These are phyloP conservation scores for Hypsizygus marmoreus DNA, from an alignment of 768 basidiomycete species.

Conservation along the genomic window DNA sequence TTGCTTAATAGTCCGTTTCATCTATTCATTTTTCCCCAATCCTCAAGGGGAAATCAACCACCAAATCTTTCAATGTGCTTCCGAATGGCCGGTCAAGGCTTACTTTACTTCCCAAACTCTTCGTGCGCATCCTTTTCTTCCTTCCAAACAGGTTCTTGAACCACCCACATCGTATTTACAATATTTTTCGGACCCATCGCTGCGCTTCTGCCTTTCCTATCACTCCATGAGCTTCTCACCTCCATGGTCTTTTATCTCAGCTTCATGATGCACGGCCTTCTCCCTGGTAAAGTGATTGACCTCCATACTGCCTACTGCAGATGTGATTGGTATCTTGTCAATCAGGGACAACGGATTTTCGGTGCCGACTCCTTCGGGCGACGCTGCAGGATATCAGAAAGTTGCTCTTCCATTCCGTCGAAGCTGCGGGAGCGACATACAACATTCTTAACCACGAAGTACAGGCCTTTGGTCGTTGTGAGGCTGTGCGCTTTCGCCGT, in stretches of 20 bases:
- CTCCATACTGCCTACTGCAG: neutral
- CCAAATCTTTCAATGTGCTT: slow-evolving; percentile 14
- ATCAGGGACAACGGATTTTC: slow-evolving; percentile 31
- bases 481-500: slow-evolving; percentile 31
- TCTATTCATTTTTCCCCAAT: neutral
- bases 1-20: neutral
- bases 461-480: slow-evolving; percentile 33
- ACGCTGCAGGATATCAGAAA: slow-evolving; percentile 37
- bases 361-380: slow-evolving; percentile 32
- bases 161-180: slow-evolving; percentile 29
- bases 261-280: slow-evolving; percentile 38
- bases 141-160: neutral
- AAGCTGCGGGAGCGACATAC: slow-evolving; percentile 34
- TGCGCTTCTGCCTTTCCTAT: slow-evolving; percentile 35
- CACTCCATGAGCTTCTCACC: slow-evolving; percentile 35
- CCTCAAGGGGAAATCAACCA: slow-evolving; percentile 6
- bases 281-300: slow-evolving; percentile 26
- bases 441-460: slow-evolving; percentile 40
- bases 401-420: slow-evolving; percentile 37
- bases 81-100: slow-evolving; percentile 20
- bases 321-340: neutral
- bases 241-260: slow-evolving; percentile 33
- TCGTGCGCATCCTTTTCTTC: slow-evolving; percentile 15
- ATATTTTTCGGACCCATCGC: slow-evolving; percentile 47
- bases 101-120: slow-evolving; percentile 12